Base-by-base conservation (phyloP, 176 grass and related monocot species). In the Rhynchospora pubera region DNA sequence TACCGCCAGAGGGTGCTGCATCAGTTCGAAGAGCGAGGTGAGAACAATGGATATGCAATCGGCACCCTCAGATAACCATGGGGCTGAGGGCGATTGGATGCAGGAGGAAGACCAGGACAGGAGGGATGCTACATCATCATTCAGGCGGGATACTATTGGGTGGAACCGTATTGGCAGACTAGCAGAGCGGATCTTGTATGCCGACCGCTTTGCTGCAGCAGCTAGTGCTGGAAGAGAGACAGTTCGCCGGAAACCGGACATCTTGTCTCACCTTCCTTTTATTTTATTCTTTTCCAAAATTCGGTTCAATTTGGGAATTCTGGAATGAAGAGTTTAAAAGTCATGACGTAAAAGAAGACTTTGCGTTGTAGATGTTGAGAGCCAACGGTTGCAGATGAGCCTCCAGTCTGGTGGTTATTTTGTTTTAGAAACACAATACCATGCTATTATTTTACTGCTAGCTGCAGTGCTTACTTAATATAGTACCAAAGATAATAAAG, bases 121-220 rank as follows among this genome's bases (percentile, higher is more conserved):
- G 70, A 90, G 87, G n/a, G 51, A 5, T 12, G 70, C 47, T 45
- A 92, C 44, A 4, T 57, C 22, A 79, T 65, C 77, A 14, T 90
- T 24, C 23, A 94, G 77, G 39, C 78, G 62, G 0, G 43, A 65
- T 14, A 86, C 79, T 19, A 66, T 62, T 21, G 90, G 87, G 74
- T 85, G 85, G 77, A 80, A 73, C 50, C 81, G 84, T 84, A 65
- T 80, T 14, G 89, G 87, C 9, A 88, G 77, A 75, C 93, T 88
- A 9, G 78, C 58, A 9, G 90, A 88, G 6, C 93, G 88, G 12
- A 81, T 78, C 30, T 79, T 76, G 32, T 58, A 65, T 11, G 34
- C 57, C 9, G 84, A 26, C 65, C 82, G 19, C 11, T 60, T 72
- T 2, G n/a, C 62, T 2, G 43, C 65, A 16, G 60, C 30, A 63